Base-by-base conservation (phyloP, 306 rosid genomes). In the Abrus precatorius region DNA sequence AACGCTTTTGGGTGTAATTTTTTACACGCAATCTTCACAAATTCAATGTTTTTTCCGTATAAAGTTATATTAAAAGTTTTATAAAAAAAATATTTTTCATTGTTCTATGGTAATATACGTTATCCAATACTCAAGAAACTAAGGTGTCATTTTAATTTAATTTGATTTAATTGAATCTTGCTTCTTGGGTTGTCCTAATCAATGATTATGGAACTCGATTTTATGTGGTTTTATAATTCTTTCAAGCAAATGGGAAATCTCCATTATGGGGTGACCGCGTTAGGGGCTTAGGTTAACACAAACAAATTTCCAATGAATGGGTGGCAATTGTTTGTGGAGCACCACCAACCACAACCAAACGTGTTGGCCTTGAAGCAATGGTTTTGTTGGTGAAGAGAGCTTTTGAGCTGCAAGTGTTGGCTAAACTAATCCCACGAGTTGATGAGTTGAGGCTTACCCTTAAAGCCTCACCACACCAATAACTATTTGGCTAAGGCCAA, bases 301-400 rank as follows among this genome's bases (percentile, higher is more conserved):
- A 5, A 32, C 3, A 47, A 1, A 65, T 52, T 52, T 77, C 20
- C 27, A 48, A 38, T 20, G 49, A 71, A 30, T 60, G 72, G 83
- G 64, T 73, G n/a, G 5, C 11, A 47, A 56, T 28, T 38, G 69
- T 67, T 47, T n/a, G 86, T 67, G 84, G 81, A 84, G 62, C 68
- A 70, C 61, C 59, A 73, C 80, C 69, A 73, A 81, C 70, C 74
- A 47, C 71, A 63, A 44, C 60, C 57, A 72, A 74, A 82, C 49
- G 36, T 54, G 79, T 77, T 83, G 85, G 79, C 73, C 34, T 75
- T 65, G 36, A 85, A 77, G 64, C 64, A 81, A 77, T 64, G 80
- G 80, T 56, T 80, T 80, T 63, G 83, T 71, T 80, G 87, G 79
- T 69, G 79, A 75, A 10, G n/a, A 13, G 61, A 14, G 44, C 59